Percentiles rank a stretch among this genome's conserved stretches.
These are phyloP conservation scores for Calonectria hawksworthii DNA, from an alignment of 2,329 filamentous ascomycete species.

Conservation along the genomic window DNA sequence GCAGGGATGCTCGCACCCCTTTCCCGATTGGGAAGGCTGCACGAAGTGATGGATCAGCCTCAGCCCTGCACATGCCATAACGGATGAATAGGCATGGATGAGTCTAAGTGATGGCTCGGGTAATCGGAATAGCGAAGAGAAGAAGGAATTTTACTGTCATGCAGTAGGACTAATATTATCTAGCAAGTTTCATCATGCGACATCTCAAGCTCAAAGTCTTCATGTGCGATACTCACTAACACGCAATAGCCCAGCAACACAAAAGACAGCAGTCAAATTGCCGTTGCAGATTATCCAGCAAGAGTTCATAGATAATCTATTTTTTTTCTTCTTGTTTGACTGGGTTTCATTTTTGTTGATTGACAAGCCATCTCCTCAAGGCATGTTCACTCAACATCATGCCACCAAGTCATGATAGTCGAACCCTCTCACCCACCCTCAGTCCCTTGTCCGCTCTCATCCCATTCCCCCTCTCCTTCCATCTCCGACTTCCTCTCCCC, in stretches of 20 bases:
- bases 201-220: neutral
- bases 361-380: neutral
- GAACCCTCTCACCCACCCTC: neutral
- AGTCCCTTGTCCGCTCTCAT: neutral
- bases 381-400: neutral
- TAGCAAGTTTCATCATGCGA: neutral
- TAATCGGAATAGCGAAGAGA: neutral
- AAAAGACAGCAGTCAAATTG: neutral
- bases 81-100: neutral
- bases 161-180: neutral
- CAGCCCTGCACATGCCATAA: neutral
- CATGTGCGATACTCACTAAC: neutral
- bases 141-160: neutral
- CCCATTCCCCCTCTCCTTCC: slow-evolving; percentile 20
- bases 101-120: neutral
- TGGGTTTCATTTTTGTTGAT: neutral
- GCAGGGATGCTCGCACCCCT: slow-evolving; percentile 41
- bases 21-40: slow-evolving; percentile 30
- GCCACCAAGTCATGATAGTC: neutral
- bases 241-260: neutral
- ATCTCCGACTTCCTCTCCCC: slow-evolving; percentile 51
- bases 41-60: slow-evolving; percentile 13
- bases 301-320: neutral
- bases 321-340: neutral
- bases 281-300: neutral